phyloP scores from a whole-genome alignment of 495 filamentous ascomycete genomes.

The Thermothielavioides terrestris region DNA sequence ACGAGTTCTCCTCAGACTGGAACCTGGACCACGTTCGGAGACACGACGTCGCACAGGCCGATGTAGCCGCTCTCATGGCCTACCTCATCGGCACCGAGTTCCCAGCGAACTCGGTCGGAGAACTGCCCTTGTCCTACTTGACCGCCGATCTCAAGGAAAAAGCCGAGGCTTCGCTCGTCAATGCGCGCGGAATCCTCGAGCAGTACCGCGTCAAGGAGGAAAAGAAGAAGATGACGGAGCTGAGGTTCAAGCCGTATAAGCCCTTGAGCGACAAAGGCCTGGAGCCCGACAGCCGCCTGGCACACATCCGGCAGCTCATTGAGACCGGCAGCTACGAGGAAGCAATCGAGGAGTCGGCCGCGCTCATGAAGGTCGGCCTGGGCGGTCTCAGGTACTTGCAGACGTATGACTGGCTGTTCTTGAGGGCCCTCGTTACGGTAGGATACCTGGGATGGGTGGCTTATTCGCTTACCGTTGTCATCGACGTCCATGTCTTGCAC shows the following conservation, averaged over 20 bases:
- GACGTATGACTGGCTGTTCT: conserved; percentile 94
- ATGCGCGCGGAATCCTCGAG: conserved; percentile 82
- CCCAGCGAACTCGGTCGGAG: conserved; percentile 93
- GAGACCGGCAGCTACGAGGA: conserved; percentile 55
- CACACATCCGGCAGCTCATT: conserved; percentile 59
- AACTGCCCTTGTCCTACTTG: conserved; percentile 78
- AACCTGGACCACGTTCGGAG: conserved; percentile 67
- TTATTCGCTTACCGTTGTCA: conserved; percentile 84
- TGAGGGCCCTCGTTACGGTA: conserved; percentile 82
- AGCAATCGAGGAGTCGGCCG: conserved; percentile 66
- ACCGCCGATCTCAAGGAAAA: conserved; percentile 63
- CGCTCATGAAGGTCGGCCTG: conserved; percentile 66
- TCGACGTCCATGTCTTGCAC: conserved; percentile 82
- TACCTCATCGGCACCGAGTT: conserved; percentile 87
- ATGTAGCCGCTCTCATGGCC: conserved; percentile 94
- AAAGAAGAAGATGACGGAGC: conserved; percentile 62
- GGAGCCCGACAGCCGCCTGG: conserved; percentile 60
- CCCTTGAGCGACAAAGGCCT: conserved; percentile 50
- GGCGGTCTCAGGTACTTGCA: conserved; percentile 90
- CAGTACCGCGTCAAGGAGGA: conserved; percentile 96
- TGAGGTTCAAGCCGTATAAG: conserved; percentile 68
- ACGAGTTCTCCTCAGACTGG: conserved; percentile 91
- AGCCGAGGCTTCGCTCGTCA: conserved; percentile 76
- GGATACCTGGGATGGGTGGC: conserved; percentile 97
- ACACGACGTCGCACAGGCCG: conserved; percentile 89